A percentile compares a stretch with the other conserved stretches of the same genome.
Conservation (phyloP, 2,329 filamentous ascomycete genomes). For the Septoria linicola region DNA sequence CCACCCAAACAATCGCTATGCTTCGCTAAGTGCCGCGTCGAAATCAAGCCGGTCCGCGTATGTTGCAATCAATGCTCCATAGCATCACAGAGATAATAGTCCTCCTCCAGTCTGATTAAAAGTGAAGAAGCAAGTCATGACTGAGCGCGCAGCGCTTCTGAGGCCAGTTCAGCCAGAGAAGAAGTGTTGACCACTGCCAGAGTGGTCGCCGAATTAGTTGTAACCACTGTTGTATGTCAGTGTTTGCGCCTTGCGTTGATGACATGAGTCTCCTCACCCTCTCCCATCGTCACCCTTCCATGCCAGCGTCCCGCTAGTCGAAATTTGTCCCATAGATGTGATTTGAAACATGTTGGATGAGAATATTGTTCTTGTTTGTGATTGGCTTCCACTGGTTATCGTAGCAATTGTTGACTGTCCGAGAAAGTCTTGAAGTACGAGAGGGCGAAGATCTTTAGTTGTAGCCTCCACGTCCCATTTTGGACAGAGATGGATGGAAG, state of each 20-base stretch:
- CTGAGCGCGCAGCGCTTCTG: slow-evolving; percentile 1
- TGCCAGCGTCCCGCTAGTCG: slow-evolving; percentile 1
- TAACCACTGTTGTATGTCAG: slow-evolving; percentile 28
- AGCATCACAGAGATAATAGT: too few species aligned
- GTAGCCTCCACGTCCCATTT: slow-evolving; percentile 46
- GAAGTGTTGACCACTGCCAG: slow-evolving; percentile 1
- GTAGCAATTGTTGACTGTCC: slow-evolving; percentile 1
- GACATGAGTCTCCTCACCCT: slow-evolving; percentile 25
- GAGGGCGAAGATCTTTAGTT: slow-evolving; percentile 35
- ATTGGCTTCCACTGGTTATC: neutral
- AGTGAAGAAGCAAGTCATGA: neutral
- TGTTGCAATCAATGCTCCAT: too few species aligned
- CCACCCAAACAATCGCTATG: neutral
- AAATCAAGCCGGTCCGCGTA: neutral
- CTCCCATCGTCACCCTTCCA: slow-evolving; percentile 32
- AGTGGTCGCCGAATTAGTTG: slow-evolving; percentile 20
- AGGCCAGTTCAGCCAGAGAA: slow-evolving; percentile 20
- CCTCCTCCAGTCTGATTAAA: too few species aligned
- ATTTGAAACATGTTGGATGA: slow-evolving; percentile 11
- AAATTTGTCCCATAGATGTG: neutral
- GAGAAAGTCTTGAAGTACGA: slow-evolving; percentile 3
- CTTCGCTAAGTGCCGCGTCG: slow-evolving; percentile 1
- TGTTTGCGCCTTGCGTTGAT: slow-evolving; percentile 2
- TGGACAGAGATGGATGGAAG: slow-evolving; percentile 22
- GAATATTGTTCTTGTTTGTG: slow-evolving; percentile 1